Conservation (phyloP, 2,329 filamentous ascomycete species). For the Exophiala sideris region DNA sequence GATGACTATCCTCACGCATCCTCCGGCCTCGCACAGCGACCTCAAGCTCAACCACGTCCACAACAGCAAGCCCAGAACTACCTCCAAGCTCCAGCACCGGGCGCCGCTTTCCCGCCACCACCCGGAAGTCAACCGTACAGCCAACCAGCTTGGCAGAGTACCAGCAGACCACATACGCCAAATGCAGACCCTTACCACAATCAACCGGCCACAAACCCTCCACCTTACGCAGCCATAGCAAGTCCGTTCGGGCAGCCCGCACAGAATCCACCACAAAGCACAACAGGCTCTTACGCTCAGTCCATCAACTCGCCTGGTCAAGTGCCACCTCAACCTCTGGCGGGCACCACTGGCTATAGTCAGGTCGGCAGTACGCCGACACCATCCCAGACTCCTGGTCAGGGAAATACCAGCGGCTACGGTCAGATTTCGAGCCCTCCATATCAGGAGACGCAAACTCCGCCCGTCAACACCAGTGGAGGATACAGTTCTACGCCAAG, state of each 20-base stretch:
- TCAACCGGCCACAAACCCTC: constrained; percentile 1
- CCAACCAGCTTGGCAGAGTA: constrained; percentile 27
- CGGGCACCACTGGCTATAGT: background rate
- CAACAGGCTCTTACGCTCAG: background rate
- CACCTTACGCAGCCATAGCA: background rate
- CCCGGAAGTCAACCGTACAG: constrained; percentile 26
- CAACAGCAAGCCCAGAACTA: constrained; percentile 35
- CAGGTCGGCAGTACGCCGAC: background rate
- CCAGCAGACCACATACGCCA: constrained; percentile 20
- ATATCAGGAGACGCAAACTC: background rate
- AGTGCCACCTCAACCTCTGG: background rate
- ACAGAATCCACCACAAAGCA: background rate
- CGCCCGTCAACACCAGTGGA: background rate
- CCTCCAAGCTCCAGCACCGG: constrained; percentile 29
- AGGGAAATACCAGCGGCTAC: background rate
- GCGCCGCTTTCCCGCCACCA: constrained; percentile 17
- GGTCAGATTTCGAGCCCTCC: background rate
- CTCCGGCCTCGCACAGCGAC: constrained; percentile 34
- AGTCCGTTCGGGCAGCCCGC: background rate
- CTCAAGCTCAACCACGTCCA: constrained; percentile 34
- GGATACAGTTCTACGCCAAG: background rate
- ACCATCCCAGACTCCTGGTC: background rate
- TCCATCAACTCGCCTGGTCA: background rate
- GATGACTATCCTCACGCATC: constrained; percentile 31
- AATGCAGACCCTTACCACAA: constrained; percentile 5